phyloP scores from a whole-genome alignment of 768 basidiomycete genomes.

The Boletus coccyginus region DNA sequence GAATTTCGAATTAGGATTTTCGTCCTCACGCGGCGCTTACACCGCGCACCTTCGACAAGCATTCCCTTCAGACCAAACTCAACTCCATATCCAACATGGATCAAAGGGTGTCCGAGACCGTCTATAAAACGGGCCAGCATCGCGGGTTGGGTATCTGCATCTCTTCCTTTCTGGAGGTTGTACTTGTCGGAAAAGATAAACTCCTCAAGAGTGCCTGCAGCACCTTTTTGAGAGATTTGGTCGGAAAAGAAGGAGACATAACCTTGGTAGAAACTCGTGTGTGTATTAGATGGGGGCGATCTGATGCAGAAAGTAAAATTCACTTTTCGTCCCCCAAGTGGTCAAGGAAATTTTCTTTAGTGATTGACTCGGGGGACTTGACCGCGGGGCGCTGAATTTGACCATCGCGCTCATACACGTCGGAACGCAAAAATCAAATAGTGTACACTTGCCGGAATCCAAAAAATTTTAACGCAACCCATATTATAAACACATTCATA shows the following conservation, averaged over 20 bases:
- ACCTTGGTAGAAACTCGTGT: conserved; percentile 23
- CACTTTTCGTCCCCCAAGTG: conserved; percentile 29
- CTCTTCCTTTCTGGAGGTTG: conserved; percentile 19
- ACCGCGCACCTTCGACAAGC: conserved; percentile 52
- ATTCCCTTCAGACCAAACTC: conserved; percentile 66
- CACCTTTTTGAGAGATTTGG: conserved; percentile 16
- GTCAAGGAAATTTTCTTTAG: conserved; percentile 20
- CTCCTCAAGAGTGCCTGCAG: conserved; percentile 17
- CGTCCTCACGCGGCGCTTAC: neutral
- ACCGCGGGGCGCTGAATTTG: conserved; percentile 22
- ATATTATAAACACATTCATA: no score
- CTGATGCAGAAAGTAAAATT: neutral
- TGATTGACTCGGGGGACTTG: conserved; percentile 24
- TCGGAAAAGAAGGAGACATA: conserved; percentile 28
- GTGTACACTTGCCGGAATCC: no score
- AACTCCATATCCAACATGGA: conserved; percentile 58
- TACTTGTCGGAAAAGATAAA: conserved; percentile 33
- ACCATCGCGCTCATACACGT: conserved; percentile 24
- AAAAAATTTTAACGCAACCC: no score
- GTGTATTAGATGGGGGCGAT: conserved; percentile 12
- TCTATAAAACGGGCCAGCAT: conserved; percentile 51
- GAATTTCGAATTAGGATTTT: neutral
- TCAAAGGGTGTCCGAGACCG: conserved; percentile 60
- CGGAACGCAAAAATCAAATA: no score
- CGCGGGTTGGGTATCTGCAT: conserved; percentile 34